Evolutionary conservation across 179 eudicot genomes (phyloP), one percentile per base, ranked within the genome.

Genomic region (Beta lomatogona): DNA sequence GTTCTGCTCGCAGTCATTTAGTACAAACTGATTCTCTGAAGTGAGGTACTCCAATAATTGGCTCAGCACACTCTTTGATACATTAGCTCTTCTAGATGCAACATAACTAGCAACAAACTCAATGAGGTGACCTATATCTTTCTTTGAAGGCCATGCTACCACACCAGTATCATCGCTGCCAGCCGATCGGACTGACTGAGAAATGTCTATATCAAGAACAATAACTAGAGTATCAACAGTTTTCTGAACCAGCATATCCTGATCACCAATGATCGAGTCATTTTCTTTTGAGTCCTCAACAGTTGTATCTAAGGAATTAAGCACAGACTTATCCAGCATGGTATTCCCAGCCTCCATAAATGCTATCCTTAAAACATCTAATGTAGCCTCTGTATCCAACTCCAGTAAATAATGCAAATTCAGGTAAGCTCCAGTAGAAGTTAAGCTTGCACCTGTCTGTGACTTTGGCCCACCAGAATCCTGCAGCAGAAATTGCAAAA

Each of bases 321-420:
- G 81, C 28, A 76, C 76, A 77, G 84, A 57, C 50, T 81, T 18
- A 52, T 75, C 87, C 46, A 75, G 70, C 59, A 72, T 78, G 68
- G 79, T 73, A 83, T 73, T 77, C 76, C 83, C 89, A 77, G 84
- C 82, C 72, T 86, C 92, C 64, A 66, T 82, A 84, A 91, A 91
- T 73, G 95, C 94, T 85, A 88, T 89, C 85, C 85, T 88, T 85
- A 95, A 75, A 85, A 95, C 95, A 83, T 92, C 94, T 82, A 95
- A 87, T 69, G 97, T 90, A 86, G 98, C 94, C 83, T 90, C 98
- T 16, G 95, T 90, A 77, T 95, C 99, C 77, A 95, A 89, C 80
- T 91, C 88, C 79, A 93, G 80, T 60, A 95, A 87, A 91, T 89
- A 89, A 83, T 88, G 89, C 82, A 95, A 77, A 85, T 95, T 88